Percentiles rank a stretch among this genome's conserved stretches.
These are phyloP conservation scores for Stenocarpella maydis DNA, from an alignment of 2,329 filamentous ascomycete genomes.

Conservation along the genomic window DNA sequence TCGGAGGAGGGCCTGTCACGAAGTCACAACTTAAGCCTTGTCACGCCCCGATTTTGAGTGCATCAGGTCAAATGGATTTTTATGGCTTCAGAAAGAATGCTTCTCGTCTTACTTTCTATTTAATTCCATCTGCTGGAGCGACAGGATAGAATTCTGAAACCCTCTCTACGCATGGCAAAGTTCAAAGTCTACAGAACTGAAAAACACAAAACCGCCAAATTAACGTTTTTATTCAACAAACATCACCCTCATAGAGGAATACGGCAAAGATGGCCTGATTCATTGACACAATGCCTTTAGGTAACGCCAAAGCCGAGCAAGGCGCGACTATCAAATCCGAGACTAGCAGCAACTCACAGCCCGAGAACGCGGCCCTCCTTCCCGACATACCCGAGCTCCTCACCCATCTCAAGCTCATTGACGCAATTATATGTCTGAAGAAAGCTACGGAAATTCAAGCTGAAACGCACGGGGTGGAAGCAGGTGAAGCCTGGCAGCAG, in stretches of 20 bases:
- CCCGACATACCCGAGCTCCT: neutral
- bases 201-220: neutral
- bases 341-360: neutral
- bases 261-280: neutral
- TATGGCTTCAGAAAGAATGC: neutral
- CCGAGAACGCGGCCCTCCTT: neutral
- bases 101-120: neutral
- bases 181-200: too few species aligned
- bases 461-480: neutral
- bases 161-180: neutral
- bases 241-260: too few species aligned
- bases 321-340: neutral
- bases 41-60: neutral
- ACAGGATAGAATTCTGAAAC: neutral
- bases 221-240: neutral
- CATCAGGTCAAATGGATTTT: neutral
- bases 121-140: neutral
- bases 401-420: slow-evolving; percentile 4
- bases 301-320: too few species aligned
- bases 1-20: too few species aligned
- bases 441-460: neutral
- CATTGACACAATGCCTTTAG: accelerated
- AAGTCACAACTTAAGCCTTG: neutral
- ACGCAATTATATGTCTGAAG: neutral
- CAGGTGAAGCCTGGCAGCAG: neutral